Evolutionary conservation across 768 basidiomycete species (phyloP).

Genomic region (Lentinula edodes): DNA sequence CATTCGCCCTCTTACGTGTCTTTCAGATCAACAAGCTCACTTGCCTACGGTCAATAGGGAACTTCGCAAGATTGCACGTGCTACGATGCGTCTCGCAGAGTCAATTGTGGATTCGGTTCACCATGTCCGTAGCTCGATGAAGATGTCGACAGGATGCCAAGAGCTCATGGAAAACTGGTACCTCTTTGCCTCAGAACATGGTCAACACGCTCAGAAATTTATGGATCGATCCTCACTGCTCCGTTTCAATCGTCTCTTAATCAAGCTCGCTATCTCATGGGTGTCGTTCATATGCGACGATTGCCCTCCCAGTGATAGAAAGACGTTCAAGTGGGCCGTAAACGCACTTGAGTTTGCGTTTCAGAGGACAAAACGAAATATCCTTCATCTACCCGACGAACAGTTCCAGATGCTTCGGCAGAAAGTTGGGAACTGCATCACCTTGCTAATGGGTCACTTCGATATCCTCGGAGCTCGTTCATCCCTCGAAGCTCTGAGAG

Average conservation of each 20-base stretch:
- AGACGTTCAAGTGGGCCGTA: slow-evolving; percentile 98
- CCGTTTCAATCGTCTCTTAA: slow-evolving; percentile 79
- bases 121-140: slow-evolving; percentile 68
- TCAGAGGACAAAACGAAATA: slow-evolving; percentile 82
- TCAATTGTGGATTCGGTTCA: slow-evolving; percentile 91
- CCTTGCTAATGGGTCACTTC: slow-evolving; percentile 93
- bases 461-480: slow-evolving; percentile 96
- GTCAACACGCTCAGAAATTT: slow-evolving; percentile 81
- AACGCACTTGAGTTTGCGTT: slow-evolving; percentile 91
- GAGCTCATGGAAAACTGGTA: slow-evolving; percentile 94
- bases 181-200: slow-evolving; percentile 93
- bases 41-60: slow-evolving; percentile 86
- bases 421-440: slow-evolving; percentile 95
- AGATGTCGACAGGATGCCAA: slow-evolving; percentile 58
- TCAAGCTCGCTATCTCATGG: slow-evolving; percentile 94
- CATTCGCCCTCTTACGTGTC: slow-evolving; percentile 38
- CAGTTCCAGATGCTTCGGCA: slow-evolving; percentile 89
- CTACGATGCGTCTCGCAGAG: slow-evolving; percentile 86
- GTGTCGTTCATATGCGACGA: slow-evolving; percentile 98
- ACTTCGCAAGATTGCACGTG: slow-evolving; percentile 83
- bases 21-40: slow-evolving; percentile 85
- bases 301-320: slow-evolving; percentile 92
- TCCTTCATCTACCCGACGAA: slow-evolving; percentile 79
- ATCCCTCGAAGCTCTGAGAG: slow-evolving; percentile 79
- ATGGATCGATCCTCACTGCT: slow-evolving; percentile 70